Base-by-base conservation (phyloP, 179 eudicot species). In the Dionaea muscipula region DNA sequence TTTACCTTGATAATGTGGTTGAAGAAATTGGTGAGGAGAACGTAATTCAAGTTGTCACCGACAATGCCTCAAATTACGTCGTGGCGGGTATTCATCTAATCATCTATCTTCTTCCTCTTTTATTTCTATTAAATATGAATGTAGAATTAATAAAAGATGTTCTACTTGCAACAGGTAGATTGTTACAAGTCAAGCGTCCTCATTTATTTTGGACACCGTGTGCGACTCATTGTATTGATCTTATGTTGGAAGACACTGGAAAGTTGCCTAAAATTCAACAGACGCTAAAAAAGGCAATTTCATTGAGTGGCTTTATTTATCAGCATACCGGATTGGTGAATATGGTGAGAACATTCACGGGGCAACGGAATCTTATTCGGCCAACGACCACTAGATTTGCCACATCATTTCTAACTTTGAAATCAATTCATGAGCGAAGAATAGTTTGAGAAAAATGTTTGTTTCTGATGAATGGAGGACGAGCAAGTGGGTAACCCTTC, bases 171-270 rank as follows among this genome's bases (percentile, higher is more conserved):
- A 28, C 8, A 54, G 28, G 46, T 10, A 45, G 16, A 12, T 9
- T 52, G 43, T 28, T 61, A 24, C 39, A 52, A 33, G 22, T 15
- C 0, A 53, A 53, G 20, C 26, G 24, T 13, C 50, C 44, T 19
- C 44, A 43, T 43, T 24, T 44, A 7, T 61, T n/a, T 41, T 52
- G 58, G 36, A 51, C 52, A 51, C 66, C 66, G 20, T 53, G 52
- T 53, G 59, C 59, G 2, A 19, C 66, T 40, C 58, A 52, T 13
- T 61, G 66, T 26, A 36, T 54, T 21, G 59, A 53, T n/a, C n/a
- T 61, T 1, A 52, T 53, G 43, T 24, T 62, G 26, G 37, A 62
- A 39, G 59, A 62, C 18, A 44, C 31, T 40, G 31, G 59, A 16
- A 53, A 43, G 28, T 25, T 61, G 8, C 33, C 59, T 33, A 36